Evolutionary conservation across 495 filamentous ascomycete species (phyloP), one percentile per base, ranked within the genome.

Genomic region (Parmelia sp.): DNA sequence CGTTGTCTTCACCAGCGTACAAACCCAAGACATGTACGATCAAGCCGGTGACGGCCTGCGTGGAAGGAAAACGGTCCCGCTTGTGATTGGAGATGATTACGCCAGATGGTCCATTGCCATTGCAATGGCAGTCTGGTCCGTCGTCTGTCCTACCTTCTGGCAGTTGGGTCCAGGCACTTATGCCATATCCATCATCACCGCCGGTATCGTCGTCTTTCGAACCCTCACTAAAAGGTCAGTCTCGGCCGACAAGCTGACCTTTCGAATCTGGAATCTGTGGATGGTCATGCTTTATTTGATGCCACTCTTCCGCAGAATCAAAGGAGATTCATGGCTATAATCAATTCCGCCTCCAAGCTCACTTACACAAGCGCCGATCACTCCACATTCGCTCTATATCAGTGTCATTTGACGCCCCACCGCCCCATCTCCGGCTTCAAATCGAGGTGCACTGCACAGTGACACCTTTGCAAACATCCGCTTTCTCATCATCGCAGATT

Each of bases 1-100:
- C 3, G 71, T 81, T 15, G 74, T 84, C 29, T 67, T 78, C 17
- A 77, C 77, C 0, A 84, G 80, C 25, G 73, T 84, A 60, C 79
- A 83, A 2, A 65, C 78, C 0, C 82, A 84, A 65, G 82, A 84
- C 63, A 66, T 83, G 11, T 72, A 75, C 11, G 81, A 83, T 61
- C 73, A 77, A 45, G 69, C 42, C 4, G 82, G 81, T 0, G 83
- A 83, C 67, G 29, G 66, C 0, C 58, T 66, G 6, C 66, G 76
- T 0, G 77, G 74, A 8, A 74, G 81, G 10, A 65, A 65, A 23
- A 79, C 79, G 0, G 62, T 78, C 11, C 75, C 73, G 2, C 63
- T 79, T 0, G 70, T 76, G 9, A 60, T 77, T 11, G 79, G 81
- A 5, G 78, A 83, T 44, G 51, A 10, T 27, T 58, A 65, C 6